Evolutionary conservation across 2,329 filamentous ascomycete species (phyloP).

Genomic region (Davidsoniella neocaledoniae): DNA sequence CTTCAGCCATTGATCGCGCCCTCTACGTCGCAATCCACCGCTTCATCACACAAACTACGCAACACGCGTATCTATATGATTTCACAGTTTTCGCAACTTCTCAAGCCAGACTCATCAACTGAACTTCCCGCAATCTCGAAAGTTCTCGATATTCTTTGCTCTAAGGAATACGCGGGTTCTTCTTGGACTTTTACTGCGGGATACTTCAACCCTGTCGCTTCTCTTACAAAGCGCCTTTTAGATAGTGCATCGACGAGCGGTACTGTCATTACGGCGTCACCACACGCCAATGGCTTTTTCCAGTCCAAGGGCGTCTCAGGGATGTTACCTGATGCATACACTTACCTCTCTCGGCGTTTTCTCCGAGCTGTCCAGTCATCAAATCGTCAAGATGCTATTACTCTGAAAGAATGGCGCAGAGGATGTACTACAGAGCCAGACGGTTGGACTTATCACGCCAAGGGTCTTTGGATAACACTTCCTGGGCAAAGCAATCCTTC

Average conservation of each 20-base stretch:
- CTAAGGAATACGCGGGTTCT: slow-evolving; percentile 45
- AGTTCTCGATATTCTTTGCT: slow-evolving; percentile 52
- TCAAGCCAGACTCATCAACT: slow-evolving; percentile 66
- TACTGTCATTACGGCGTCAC: slow-evolving; percentile 81
- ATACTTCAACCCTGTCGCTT: slow-evolving; percentile 92
- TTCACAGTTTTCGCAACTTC: slow-evolving; percentile 71
- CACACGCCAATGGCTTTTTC: slow-evolving; percentile 91
- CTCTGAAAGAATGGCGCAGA: slow-evolving; percentile 72
- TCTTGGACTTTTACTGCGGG: slow-evolving; percentile 95
- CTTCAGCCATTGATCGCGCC: slow-evolving; percentile 49
- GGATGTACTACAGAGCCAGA: slow-evolving; percentile 65
- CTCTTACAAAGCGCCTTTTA: slow-evolving; percentile 64
- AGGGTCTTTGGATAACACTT: slow-evolving; percentile 80
- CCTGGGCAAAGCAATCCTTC: slow-evolving; percentile 49
- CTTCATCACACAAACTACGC: slow-evolving; percentile 13
- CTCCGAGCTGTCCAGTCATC: slow-evolving; percentile 38
- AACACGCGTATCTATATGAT: slow-evolving; percentile 73
- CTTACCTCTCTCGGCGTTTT: slow-evolving; percentile 69
- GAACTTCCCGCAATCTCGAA: slow-evolving; percentile 69
- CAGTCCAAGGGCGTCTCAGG: slow-evolving; percentile 74
- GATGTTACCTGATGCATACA: slow-evolving; percentile 83
- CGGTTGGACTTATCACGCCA: slow-evolving; percentile 97
- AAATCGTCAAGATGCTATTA: slow-evolving; percentile 39
- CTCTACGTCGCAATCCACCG: slow-evolving; percentile 13
- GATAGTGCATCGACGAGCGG: slow-evolving; percentile 51